A percentile compares a stretch with the other conserved stretches of the same genome.
Conservation (phyloP, 1,139 yeast genomes). For the Saccharomycopsis hybrid region DNA sequence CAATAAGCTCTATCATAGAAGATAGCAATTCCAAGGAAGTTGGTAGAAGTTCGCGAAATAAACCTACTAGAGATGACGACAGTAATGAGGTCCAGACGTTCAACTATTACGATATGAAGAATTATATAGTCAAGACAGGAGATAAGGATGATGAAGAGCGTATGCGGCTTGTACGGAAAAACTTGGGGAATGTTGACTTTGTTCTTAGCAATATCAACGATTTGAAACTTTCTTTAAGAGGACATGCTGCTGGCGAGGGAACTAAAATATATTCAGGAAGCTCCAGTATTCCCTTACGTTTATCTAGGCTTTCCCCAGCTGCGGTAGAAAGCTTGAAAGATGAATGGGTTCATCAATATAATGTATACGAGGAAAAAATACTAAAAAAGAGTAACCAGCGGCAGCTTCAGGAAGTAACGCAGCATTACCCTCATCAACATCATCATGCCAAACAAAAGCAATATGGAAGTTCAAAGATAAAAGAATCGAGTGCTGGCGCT, state of each 20-base stretch:
- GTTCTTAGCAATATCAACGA: slow-evolving; percentile 13
- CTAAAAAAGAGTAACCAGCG: no score
- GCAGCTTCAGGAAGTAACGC: no score
- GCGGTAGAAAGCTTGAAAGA: slow-evolving; percentile 1
- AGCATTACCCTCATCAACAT: no score
- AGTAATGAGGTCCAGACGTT: neutral
- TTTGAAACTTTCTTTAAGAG: slow-evolving; percentile 4
- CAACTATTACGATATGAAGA: slow-evolving; percentile 11
- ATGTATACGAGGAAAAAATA: neutral
- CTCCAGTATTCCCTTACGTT: slow-evolving; percentile 7
- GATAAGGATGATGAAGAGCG: neutral
- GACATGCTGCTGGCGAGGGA: neutral
- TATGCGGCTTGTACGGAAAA: neutral
- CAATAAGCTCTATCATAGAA: neutral
- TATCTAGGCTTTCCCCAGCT: neutral
- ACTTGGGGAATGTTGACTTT: slow-evolving; percentile 8
- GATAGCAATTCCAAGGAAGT: neutral
- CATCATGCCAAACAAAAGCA: no score
- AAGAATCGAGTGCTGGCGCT: no score
- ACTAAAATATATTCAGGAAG: neutral
- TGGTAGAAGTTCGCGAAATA: neutral
- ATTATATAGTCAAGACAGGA: neutral
- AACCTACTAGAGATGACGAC: neutral
- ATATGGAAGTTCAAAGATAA: no score
- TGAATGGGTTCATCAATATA: slow-evolving; percentile 5